These are phyloP conservation scores for Penicillium janthinellum DNA, from an alignment of 2,329 filamentous ascomycete species.

Conservation along the genomic window DNA sequence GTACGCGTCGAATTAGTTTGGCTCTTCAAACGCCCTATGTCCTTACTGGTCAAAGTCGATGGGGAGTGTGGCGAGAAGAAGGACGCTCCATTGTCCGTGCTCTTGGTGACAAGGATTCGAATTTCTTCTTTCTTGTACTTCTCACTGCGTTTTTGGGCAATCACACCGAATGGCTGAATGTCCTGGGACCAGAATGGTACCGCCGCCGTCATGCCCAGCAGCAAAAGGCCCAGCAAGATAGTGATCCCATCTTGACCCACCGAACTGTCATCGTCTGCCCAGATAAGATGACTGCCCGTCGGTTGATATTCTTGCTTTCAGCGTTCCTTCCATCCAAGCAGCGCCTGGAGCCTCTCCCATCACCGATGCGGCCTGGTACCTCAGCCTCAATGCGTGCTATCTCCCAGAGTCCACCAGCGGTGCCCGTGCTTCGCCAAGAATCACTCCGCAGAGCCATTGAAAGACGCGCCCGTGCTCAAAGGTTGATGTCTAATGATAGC, in stretches of 20 bases:
- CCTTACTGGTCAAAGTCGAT: slow-evolving; percentile 59
- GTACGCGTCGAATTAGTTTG: slow-evolving; percentile 54
- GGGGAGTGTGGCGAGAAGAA: slow-evolving; percentile 64
- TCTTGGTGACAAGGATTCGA: slow-evolving; percentile 58
- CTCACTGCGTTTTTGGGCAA: slow-evolving; percentile 62
- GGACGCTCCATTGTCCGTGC: slow-evolving; percentile 59
- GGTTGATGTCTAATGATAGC: slow-evolving; percentile 40
- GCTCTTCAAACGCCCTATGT: slow-evolving; percentile 60
- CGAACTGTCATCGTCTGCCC: slow-evolving; percentile 60
- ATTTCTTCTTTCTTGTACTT: slow-evolving; percentile 61
- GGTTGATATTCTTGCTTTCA: slow-evolving; percentile 60
- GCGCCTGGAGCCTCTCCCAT: slow-evolving; percentile 41
- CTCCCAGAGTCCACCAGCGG: slow-evolving; percentile 57
- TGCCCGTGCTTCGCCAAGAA: slow-evolving; percentile 54
- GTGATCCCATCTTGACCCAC: slow-evolving; percentile 52
- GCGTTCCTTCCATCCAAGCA: slow-evolving; percentile 58
- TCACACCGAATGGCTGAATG: slow-evolving; percentile 62
- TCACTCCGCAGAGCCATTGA: slow-evolving; percentile 58
- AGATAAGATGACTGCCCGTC: slow-evolving; percentile 61
- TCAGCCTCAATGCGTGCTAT: slow-evolving; percentile 51
- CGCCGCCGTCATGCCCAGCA: slow-evolving; percentile 55
- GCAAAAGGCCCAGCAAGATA: slow-evolving; percentile 51
- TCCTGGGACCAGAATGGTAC: slow-evolving; percentile 57
- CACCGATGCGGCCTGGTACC: slow-evolving; percentile 43
- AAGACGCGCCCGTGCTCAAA: slow-evolving; percentile 51